phyloP scores from a whole-genome alignment of 2,329 filamentous ascomycete species.

The Trichoderma polysporum region DNA sequence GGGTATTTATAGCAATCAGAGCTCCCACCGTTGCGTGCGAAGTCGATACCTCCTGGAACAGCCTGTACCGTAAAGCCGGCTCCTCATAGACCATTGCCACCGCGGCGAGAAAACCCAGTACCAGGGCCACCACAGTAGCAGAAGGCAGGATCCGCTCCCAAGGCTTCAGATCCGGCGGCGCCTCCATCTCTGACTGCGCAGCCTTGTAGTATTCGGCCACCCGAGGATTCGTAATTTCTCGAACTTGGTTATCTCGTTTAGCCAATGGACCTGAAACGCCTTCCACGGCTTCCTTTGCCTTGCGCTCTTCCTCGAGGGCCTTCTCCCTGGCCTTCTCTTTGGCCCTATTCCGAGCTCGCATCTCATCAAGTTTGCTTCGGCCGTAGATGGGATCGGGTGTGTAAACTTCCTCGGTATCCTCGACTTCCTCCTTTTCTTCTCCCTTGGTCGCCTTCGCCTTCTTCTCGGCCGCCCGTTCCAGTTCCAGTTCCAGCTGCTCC shows the following conservation, averaged over 20 bases:
- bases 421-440: slow-evolving; percentile 27
- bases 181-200: slow-evolving; percentile 51
- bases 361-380: slow-evolving; percentile 54
- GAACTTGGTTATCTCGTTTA: slow-evolving; percentile 39
- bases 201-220: slow-evolving; percentile 43
- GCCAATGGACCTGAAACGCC: slow-evolving; percentile 43
- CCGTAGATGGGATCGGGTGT: slow-evolving; percentile 56
- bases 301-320: slow-evolving; percentile 43
- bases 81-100: slow-evolving; percentile 54
- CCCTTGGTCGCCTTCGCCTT: slow-evolving; percentile 25
- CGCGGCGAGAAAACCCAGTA: slow-evolving; percentile 44
- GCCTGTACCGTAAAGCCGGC: slow-evolving; percentile 49
- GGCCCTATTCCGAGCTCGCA: slow-evolving; percentile 54
- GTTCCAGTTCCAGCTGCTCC: slow-evolving; percentile 47
- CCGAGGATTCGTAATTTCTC: slow-evolving; percentile 40
- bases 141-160: slow-evolving; percentile 58
- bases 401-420: slow-evolving; percentile 29
- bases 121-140: slow-evolving; percentile 46
- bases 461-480: slow-evolving; percentile 28
- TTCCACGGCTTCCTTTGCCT: slow-evolving; percentile 43
- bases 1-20: slow-evolving; percentile 60
- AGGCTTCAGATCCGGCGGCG: slow-evolving; percentile 49
- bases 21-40: slow-evolving; percentile 63
- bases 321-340: slow-evolving; percentile 49
- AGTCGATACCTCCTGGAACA: slow-evolving; percentile 62